phyloP scores from a whole-genome alignment of 2,329 filamentous ascomycete genomes.

The Chrysosporium keratinophilum region DNA sequence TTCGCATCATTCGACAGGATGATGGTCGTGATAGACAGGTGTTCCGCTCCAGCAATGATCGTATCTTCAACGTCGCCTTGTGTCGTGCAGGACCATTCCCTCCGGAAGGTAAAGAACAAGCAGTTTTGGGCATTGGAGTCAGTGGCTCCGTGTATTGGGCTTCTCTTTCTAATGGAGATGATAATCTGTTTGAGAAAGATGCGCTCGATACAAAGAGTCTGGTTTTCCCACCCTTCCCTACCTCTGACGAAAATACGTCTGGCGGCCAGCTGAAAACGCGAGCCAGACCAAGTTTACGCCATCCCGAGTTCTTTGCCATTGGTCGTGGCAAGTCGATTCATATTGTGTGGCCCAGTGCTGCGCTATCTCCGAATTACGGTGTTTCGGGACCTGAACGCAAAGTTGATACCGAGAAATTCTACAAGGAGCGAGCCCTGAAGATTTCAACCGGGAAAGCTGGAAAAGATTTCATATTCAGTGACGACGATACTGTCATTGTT shows the following conservation, averaged over 20 bases:
- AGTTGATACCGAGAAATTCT: slow-evolving; percentile 79
- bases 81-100: slow-evolving; percentile 53
- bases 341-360: slow-evolving; percentile 59
- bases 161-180: slow-evolving; percentile 62
- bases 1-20: slow-evolving; percentile 88
- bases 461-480: slow-evolving; percentile 96
- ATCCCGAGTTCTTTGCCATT: slow-evolving; percentile 89
- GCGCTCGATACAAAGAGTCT: slow-evolving; percentile 78
- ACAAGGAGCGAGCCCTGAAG: slow-evolving; percentile 76
- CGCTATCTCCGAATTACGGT: slow-evolving; percentile 41
- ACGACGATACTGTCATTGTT: slow-evolving; percentile 87
- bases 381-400: slow-evolving; percentile 43
- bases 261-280: slow-evolving; percentile 92
- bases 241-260: slow-evolving; percentile 80
- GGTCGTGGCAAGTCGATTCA: slow-evolving; percentile 93
- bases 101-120: slow-evolving; percentile 55
- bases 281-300: slow-evolving; percentile 75
- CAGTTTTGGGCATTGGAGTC: slow-evolving; percentile 83
- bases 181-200: slow-evolving; percentile 67
- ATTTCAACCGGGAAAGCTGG: slow-evolving; percentile 96
- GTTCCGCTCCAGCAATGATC: slow-evolving; percentile 82
- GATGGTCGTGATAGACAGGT: slow-evolving; percentile 85
- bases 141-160: slow-evolving; percentile 97
- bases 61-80: slow-evolving; percentile 86
- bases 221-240: slow-evolving; percentile 73